phyloP scores from a whole-genome alignment of 2,329 filamentous ascomycete genomes.

The Alternaria dauci region DNA sequence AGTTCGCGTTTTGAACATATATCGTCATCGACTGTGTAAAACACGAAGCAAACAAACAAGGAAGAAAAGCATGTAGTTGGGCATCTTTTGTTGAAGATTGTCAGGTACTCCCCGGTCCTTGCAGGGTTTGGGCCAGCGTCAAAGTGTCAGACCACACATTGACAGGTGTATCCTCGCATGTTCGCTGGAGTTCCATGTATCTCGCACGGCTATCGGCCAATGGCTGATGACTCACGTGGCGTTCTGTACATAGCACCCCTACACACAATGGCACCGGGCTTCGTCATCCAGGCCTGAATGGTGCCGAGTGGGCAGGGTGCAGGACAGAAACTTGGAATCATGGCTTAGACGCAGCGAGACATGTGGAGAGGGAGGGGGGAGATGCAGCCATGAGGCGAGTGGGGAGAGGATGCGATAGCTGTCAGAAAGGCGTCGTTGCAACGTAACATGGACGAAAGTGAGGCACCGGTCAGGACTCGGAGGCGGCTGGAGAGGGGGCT shows the following conservation, averaged over 20 bases:
- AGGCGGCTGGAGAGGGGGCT: conserved; percentile 13
- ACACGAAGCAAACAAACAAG: conserved; percentile 2
- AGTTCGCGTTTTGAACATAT: neutral
- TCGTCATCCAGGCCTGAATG: conserved; percentile 25
- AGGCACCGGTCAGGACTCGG: conserved; percentile 18
- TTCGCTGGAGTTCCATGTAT: conserved; percentile 10
- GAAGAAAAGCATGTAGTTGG: conserved; percentile 19
- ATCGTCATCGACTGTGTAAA: neutral
- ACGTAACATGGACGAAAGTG: conserved; percentile 8
- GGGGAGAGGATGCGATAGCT: neutral
- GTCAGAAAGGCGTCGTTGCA: neutral
- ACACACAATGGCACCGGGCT: conserved; percentile 22
- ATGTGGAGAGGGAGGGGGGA: neutral
- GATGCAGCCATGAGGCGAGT: neutral
- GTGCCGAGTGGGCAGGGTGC: conserved; percentile 34
- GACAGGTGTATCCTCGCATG: conserved; percentile 24
- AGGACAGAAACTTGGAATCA: conserved; percentile 23
- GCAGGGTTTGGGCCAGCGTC: conserved; percentile 15
- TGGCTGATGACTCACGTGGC: conserved; percentile 13
- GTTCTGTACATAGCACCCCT: conserved; percentile 17
- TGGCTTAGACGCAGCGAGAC: conserved; percentile 9
- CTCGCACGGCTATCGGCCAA: conserved; percentile 15
- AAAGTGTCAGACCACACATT: conserved; percentile 17
- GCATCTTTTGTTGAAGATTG: conserved; percentile 15
- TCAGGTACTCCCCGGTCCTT: conserved; percentile 19